Evolutionary conservation across 2,329 filamentous ascomycete genomes (phyloP).

Genomic region (Aquanectria penicillioides): DNA sequence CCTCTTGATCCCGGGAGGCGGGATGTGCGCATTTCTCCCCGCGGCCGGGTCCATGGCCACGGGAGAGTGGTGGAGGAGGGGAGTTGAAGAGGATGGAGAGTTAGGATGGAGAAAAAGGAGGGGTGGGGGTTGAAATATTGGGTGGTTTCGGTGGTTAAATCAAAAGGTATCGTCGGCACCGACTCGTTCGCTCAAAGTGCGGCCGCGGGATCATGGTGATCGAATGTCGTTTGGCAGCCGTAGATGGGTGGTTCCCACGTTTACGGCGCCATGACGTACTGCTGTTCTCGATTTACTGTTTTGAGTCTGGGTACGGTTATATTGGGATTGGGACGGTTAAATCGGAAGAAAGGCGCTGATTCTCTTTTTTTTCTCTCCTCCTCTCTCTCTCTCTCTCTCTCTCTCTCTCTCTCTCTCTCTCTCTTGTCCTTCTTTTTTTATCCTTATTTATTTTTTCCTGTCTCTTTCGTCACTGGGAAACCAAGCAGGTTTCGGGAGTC

Average conservation of each 20-base stretch:
- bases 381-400: not conserved
- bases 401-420: not conserved
- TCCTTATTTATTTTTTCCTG: not conserved
- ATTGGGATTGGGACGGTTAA: not conserved
- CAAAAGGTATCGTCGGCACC: constrained; percentile 17
- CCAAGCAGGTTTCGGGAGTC: constrained; percentile 12
- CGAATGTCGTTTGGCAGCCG: not conserved
- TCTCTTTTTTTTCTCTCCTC: not conserved
- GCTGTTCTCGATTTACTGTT: not conserved
- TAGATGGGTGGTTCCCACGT: too few species aligned
- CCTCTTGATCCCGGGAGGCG: constrained; percentile 33
- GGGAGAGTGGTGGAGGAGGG: constrained; percentile 1
- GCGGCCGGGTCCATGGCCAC: constrained; percentile 35
- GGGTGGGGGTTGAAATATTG: not conserved
- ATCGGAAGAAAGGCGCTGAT: not conserved
- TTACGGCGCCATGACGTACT: constrained; percentile 19
- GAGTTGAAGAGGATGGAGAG: constrained; percentile 57
- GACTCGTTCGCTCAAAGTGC: constrained; percentile 17
- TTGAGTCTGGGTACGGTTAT: not conserved
- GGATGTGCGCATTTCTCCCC: constrained; percentile 28
- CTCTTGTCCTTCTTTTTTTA: not conserved
- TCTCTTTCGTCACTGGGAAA: constrained; percentile 6
- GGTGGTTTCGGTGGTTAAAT: not conserved
- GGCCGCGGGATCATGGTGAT: constrained; percentile 21
- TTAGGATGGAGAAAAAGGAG: too few species aligned